Conservation (phyloP, 176 grass and related monocot genomes). For the Rhynchospora breviuscula region DNA sequence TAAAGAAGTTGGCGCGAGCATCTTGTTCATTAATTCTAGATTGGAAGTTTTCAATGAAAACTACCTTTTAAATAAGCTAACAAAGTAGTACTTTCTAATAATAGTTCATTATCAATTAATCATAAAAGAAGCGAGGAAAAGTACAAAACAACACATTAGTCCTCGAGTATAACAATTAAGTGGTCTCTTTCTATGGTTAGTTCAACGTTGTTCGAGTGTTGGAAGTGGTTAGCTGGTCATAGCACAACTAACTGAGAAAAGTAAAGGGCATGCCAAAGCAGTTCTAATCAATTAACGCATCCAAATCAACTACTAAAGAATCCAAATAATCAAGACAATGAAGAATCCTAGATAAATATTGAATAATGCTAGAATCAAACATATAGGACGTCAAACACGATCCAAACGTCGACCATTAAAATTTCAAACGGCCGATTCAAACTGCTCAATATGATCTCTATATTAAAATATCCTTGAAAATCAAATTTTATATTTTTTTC, state of each 20-base stretch:
- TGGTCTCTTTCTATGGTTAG: background rate
- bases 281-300: constrained; percentile 10
- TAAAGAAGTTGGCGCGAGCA: too few relatives aligned
- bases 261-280: constrained; percentile 1
- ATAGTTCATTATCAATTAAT: background rate
- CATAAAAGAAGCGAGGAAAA: background rate
- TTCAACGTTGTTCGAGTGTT: background rate
- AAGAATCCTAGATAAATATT: constrained; percentile 2
- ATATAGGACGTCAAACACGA: too few relatives aligned
- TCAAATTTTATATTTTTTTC: too few relatives aligned
- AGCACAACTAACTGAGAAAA: background rate
- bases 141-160: background rate
- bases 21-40: too few relatives aligned
- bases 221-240: constrained; percentile 1
- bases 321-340: background rate
- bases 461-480: too few relatives aligned
- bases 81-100: background rate
- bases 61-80: background rate
- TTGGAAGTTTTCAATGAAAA: background rate
- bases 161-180: background rate
- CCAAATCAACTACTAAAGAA: background rate
- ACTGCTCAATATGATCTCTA: too few relatives aligned
- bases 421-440: too few relatives aligned
- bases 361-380: too few relatives aligned
- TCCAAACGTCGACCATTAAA: too few relatives aligned